Conservation (phyloP, 352 stramenopile species). For the Thraustotheca clavata region DNA sequence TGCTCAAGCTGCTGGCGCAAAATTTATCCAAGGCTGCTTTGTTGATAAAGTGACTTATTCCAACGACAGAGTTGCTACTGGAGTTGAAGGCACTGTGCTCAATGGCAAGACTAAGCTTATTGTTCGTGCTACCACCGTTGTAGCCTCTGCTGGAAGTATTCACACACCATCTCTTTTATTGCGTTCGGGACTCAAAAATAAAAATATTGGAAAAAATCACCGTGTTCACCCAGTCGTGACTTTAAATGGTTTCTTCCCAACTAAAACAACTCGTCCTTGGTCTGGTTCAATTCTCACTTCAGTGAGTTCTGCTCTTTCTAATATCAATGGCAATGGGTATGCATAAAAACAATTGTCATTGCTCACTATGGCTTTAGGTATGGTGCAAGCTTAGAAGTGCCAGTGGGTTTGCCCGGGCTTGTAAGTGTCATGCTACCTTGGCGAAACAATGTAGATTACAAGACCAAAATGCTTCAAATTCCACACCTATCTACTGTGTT, state of each 20-base stretch:
- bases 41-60: conserved; percentile 1
- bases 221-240: conserved; percentile 22
- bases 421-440: neutral
- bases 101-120: neutral
- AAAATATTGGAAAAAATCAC: conserved; percentile 26
- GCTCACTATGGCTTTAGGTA: conserved; percentile 1
- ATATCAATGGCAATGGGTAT: conserved; percentile 16
- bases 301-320: conserved; percentile 23
- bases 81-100: neutral
- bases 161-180: conserved; percentile 25
- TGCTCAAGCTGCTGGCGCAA: neutral
- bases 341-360: neutral
- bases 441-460: neutral
- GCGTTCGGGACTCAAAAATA: conserved; percentile 24
- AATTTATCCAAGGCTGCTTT: conserved; percentile 10
- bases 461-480: neutral
- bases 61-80: neutral
- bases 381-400: conserved; percentile 25
- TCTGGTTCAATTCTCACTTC: conserved; percentile 24
- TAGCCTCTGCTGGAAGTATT: conserved; percentile 21
- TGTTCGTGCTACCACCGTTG: conserved; percentile 13
- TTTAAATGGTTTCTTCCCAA: conserved; percentile 14
- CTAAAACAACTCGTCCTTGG: conserved; percentile 17
- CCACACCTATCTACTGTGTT: neutral
- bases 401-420: conserved; percentile 17